These are phyloP conservation scores for Pseudogymnoascus sp. DNA, from an alignment of 2,329 filamentous ascomycete species.

Conservation along the genomic window DNA sequence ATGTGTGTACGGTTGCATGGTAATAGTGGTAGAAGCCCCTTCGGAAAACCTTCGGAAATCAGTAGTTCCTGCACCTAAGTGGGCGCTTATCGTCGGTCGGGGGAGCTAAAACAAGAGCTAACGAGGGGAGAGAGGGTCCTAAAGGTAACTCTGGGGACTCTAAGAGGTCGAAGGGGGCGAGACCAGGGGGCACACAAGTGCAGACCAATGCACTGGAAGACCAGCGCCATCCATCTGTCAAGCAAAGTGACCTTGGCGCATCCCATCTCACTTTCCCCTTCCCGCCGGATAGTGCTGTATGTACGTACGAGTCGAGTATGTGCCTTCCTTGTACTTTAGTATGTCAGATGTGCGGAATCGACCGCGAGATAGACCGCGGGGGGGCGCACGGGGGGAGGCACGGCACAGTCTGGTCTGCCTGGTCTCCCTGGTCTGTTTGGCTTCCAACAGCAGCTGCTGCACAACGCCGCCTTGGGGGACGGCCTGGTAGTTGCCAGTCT, in stretches of 20 bases:
- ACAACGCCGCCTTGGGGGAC: not conserved
- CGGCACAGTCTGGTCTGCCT: not conserved
- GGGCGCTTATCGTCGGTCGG: not conserved
- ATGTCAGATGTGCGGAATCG: not conserved
- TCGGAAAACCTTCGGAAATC: conserved; percentile 1
- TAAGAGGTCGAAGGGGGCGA: not conserved
- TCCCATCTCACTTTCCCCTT: not conserved
- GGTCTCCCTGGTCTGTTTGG: not conserved
- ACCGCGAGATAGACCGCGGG: not conserved
- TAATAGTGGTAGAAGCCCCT: not conserved
- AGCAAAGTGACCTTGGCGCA: not conserved
- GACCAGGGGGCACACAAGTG: not conserved
- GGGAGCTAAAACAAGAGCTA: not conserved
- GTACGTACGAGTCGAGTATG: not conserved
- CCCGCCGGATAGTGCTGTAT: not conserved
- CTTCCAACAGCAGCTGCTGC: not conserved
- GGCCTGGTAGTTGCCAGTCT: not conserved
- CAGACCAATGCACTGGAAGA: not conserved
- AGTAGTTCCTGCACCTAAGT: conserved; percentile 3
- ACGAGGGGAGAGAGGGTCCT: not conserved
- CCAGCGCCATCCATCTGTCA: not conserved
- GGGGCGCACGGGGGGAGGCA: not conserved
- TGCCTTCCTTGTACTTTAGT: not conserved
- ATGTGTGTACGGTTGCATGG: not conserved
- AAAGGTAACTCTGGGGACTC: not conserved